phyloP scores from a whole-genome alignment of 352 stramenopile species.

The Pythium oligandrum region DNA sequence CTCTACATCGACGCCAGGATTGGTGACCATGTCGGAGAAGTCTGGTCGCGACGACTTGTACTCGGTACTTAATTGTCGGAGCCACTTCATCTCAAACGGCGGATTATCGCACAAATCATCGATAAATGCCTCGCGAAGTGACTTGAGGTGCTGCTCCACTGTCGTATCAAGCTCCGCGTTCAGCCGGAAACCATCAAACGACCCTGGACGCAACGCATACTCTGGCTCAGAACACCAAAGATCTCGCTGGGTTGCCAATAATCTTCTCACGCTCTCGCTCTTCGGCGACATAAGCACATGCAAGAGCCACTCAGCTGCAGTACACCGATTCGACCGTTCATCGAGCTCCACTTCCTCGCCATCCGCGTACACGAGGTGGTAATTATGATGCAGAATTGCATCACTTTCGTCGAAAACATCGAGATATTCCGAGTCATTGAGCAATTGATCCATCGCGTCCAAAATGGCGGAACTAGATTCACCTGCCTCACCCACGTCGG shows the following conservation, averaged over 20 bases:
- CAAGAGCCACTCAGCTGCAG: slow-evolving; percentile 46
- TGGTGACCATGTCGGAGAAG: slow-evolving; percentile 1
- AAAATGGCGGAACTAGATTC: too few species aligned
- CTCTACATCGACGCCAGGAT: not conserved
- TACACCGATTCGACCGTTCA: slow-evolving; percentile 43
- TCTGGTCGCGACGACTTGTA: slow-evolving; percentile 8
- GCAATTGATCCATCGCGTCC: not conserved
- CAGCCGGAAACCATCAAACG: slow-evolving; percentile 36
- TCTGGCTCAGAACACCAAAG: slow-evolving; percentile 28
- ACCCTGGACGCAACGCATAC: slow-evolving; percentile 10
- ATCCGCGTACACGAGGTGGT: slow-evolving; percentile 87
- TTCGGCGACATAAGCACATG: slow-evolving; percentile 12
- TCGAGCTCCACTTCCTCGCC: slow-evolving; percentile 41
- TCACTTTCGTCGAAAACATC: slow-evolving; percentile 90
- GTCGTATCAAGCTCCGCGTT: slow-evolving; percentile 8
- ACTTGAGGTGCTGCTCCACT: slow-evolving; percentile 2
- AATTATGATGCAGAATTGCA: slow-evolving; percentile 82
- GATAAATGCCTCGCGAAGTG: slow-evolving; percentile 40
- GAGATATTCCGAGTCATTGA: slow-evolving; percentile 43
- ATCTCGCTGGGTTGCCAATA: slow-evolving; percentile 34
- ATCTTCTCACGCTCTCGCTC: slow-evolving; percentile 16
- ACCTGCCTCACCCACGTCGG: too few species aligned
- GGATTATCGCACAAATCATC: slow-evolving; percentile 44
- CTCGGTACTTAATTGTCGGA: slow-evolving; percentile 21
- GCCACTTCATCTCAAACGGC: slow-evolving; percentile 65